Percentiles rank a stretch among this genome's conserved stretches.
phyloP scores from a whole-genome alignment of 2,329 filamentous ascomycete genomes.

The Microsporum ferrugineum region DNA sequence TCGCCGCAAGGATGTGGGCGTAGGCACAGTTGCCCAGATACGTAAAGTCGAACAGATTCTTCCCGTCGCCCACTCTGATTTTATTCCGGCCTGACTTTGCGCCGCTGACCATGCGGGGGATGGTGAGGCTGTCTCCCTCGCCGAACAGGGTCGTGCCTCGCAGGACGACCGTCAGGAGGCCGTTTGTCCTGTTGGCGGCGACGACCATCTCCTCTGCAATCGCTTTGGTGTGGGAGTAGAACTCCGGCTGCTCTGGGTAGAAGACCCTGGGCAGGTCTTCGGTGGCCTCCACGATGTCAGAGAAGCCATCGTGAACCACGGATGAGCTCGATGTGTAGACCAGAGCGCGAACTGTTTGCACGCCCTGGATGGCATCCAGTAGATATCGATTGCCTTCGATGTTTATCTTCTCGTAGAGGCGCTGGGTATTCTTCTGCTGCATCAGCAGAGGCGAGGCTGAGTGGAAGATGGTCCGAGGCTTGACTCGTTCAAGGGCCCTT shows the following conservation, averaged over 20 bases:
- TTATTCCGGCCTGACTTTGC: constrained; percentile 55
- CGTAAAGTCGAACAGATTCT: constrained; percentile 52
- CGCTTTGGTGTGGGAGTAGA: constrained; percentile 74
- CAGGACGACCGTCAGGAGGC: constrained; percentile 57
- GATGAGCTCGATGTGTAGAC: constrained; percentile 77
- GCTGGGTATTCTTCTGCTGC: constrained; percentile 20
- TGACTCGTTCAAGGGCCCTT: constrained; percentile 47
- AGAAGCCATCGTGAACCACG: constrained; percentile 53
- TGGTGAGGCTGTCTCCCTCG: constrained; percentile 49
- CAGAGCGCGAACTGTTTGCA: constrained; percentile 43
- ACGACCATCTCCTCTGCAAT: neutral
- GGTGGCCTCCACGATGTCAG: constrained; percentile 50
- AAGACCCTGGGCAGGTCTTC: constrained; percentile 61
- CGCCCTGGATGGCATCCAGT: constrained; percentile 40
- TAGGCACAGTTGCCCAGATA: constrained; percentile 53
- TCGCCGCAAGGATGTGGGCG: constrained; percentile 64
- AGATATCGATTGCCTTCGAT: constrained; percentile 65
- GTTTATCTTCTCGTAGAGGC: constrained; percentile 61
- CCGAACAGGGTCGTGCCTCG: constrained; percentile 75
- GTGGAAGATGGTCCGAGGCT: constrained; percentile 71
- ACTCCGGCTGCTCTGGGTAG: constrained; percentile 51
- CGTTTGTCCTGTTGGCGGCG: neutral
- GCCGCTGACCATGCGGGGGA: constrained; percentile 36
- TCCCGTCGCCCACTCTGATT: constrained; percentile 58
- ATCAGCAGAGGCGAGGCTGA: constrained; percentile 55